Conservation (phyloP, 148 eudicot species). For the Rhododendron ovatum region DNA sequence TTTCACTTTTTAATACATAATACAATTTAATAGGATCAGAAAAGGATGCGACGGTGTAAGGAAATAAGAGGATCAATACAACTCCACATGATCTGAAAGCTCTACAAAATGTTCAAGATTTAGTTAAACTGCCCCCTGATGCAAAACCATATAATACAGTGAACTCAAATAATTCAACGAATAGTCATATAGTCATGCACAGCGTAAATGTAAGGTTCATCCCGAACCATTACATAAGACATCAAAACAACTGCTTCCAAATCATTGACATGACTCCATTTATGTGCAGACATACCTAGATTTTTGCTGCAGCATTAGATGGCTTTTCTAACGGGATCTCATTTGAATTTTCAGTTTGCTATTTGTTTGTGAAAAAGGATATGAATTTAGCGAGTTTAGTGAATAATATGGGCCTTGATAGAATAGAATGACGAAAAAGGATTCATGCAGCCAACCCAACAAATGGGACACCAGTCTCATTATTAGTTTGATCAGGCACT, state of each 20-base stretch:
- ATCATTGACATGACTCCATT: neutral
- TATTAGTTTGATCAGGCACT: neutral
- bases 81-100: neutral
- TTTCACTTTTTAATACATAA: neutral
- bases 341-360: neutral
- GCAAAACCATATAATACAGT: neutral
- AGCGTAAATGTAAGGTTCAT: neutral
- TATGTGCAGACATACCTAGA: too few species aligned
- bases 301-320: neutral
- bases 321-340: neutral
- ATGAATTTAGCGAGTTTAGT: neutral
- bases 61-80: neutral
- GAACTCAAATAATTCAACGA: neutral
- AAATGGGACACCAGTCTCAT: neutral
- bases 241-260: neutral
- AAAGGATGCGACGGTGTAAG: neutral
- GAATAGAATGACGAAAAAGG: neutral
- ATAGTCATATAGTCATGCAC: neutral
- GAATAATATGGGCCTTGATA: neutral
- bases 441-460: neutral
- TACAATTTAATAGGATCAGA: neutral
- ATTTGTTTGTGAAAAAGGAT: neutral
- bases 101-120: neutral
- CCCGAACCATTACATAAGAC: neutral
- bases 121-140: neutral